Conservation (phyloP, 306 rosid species). For the Corylus americana region DNA sequence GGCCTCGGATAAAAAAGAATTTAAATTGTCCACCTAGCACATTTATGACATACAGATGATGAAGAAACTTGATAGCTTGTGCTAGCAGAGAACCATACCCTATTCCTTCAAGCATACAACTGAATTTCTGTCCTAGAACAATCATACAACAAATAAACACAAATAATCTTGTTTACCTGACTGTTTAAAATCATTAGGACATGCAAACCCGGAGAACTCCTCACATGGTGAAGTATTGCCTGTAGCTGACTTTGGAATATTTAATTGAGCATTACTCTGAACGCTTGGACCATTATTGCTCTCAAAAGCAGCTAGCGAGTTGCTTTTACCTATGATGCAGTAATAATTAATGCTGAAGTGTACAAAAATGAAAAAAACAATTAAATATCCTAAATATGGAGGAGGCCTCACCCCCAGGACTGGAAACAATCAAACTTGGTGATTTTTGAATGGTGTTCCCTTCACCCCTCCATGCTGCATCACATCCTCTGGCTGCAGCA, state of each 20-base stretch:
- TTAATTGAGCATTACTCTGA: conserved; percentile 51
- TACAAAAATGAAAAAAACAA: not conserved
- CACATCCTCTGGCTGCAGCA: conserved; percentile 45
- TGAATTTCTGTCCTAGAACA: not conserved
- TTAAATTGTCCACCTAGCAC: not conserved
- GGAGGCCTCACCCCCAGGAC: conserved; percentile 31
- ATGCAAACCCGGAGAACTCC: conserved; percentile 64
- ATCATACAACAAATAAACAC: not conserved
- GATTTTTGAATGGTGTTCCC: conserved; percentile 45
- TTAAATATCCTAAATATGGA: conserved; percentile 5
- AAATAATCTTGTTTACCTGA: conserved; percentile 48
- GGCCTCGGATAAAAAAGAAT: not conserved
- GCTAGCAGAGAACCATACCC: not conserved
- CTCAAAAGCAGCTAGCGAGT: conserved; percentile 36
- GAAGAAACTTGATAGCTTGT: not conserved
- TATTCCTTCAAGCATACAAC: not conserved
- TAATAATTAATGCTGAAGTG: conserved; percentile 16
- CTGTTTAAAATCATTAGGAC: conserved; percentile 47
- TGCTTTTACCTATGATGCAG: conserved; percentile 35
- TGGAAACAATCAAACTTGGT: conserved; percentile 39
- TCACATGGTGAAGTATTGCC: conserved; percentile 51
- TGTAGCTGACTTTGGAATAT: conserved; percentile 38
- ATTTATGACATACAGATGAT: not conserved
- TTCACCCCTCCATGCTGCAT: conserved; percentile 54
- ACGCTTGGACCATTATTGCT: conserved; percentile 42